These are phyloP conservation scores for Parascedosporium putredinis DNA, from an alignment of 2,329 filamentous ascomycete species.

Conservation along the genomic window DNA sequence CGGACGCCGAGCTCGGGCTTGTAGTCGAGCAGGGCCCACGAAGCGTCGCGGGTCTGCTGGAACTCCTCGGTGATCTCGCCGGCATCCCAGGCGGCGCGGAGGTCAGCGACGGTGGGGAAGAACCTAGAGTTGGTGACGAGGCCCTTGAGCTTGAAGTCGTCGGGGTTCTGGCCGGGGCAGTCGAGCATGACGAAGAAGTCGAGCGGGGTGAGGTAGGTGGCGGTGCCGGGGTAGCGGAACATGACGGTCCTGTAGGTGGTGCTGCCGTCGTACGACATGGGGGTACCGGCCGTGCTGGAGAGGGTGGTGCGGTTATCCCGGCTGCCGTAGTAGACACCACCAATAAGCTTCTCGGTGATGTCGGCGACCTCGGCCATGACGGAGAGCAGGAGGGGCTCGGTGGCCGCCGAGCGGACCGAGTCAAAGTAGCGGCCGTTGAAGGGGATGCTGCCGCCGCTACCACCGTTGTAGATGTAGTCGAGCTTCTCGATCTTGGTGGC, in stretches of 20 bases:
- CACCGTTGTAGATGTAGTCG: conserved; percentile 33
- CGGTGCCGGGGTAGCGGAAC: conserved; percentile 28
- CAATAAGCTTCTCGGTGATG: conserved; percentile 29
- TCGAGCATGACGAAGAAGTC: conserved; percentile 35
- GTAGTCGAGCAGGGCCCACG: conserved; percentile 25
- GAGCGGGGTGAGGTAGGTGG: conserved; percentile 29
- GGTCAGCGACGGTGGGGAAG: conserved; percentile 22
- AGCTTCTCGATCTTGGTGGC: conserved; percentile 27
- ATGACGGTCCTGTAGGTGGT: conserved; percentile 28
- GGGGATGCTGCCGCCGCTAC: conserved; percentile 24
- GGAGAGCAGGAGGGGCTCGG: conserved; percentile 24
- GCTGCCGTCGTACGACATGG: conserved; percentile 28
- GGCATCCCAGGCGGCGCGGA: conserved; percentile 26
- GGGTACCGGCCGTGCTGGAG: conserved; percentile 23
- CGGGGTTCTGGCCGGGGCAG: conserved; percentile 30
- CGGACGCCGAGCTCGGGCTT: conserved; percentile 20
- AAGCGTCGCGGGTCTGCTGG: conserved; percentile 21
- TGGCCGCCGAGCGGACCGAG: conserved; percentile 18
- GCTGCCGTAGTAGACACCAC: conserved; percentile 23
- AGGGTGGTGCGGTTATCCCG: conserved; percentile 19
- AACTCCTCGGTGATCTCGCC: conserved; percentile 25
- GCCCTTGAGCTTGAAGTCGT: conserved; percentile 29
- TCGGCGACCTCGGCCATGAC: conserved; percentile 34
- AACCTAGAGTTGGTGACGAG: conserved; percentile 30
- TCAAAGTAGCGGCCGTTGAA: conserved; percentile 25